A percentile compares a stretch with the other conserved stretches of the same genome.
These are phyloP conservation scores for Fusarium torulosum DNA, from an alignment of 2,329 filamentous ascomycete genomes.

Conservation along the genomic window DNA sequence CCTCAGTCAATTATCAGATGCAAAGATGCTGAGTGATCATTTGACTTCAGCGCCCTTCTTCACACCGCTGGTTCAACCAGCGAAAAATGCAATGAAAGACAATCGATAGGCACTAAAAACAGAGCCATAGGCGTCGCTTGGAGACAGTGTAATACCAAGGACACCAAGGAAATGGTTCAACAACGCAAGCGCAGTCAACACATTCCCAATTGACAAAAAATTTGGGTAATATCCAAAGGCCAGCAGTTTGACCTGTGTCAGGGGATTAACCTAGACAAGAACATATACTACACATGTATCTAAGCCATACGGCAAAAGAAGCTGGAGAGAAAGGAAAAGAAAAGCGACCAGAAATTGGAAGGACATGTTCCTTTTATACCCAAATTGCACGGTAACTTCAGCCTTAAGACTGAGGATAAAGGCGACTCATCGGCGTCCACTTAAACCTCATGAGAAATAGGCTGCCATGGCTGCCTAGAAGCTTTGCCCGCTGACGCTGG, in stretches of 20 bases:
- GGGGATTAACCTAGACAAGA: constrained; percentile 47
- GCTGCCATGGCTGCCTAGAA: constrained; percentile 13
- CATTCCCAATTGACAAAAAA: constrained; percentile 41
- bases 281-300: constrained; percentile 49
- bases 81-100: constrained; percentile 43
- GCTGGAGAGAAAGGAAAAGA: constrained; percentile 31
- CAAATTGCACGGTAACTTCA: background rate
- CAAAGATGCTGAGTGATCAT: background rate
- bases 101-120: background rate
- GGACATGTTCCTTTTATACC: constrained; percentile 24
- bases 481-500: constrained; percentile 7
- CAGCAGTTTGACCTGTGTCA: constrained; percentile 19
- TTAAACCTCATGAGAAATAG: background rate
- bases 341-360: background rate
- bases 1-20: no score
- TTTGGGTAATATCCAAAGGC: constrained; percentile 14
- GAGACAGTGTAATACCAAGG: constrained; percentile 48
- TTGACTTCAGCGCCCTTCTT: constrained; percentile 25
- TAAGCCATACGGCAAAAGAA: constrained; percentile 43
- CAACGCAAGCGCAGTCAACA: constrained; percentile 37
- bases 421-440: background rate
- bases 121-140: constrained; percentile 37
- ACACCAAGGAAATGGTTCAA: constrained; percentile 33
- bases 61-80: constrained; percentile 42
- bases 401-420: constrained; percentile 26